Evolutionary conservation across 192 early-diverging fungal species (phyloP).

Genomic region (Haplosporangium gracile): DNA sequence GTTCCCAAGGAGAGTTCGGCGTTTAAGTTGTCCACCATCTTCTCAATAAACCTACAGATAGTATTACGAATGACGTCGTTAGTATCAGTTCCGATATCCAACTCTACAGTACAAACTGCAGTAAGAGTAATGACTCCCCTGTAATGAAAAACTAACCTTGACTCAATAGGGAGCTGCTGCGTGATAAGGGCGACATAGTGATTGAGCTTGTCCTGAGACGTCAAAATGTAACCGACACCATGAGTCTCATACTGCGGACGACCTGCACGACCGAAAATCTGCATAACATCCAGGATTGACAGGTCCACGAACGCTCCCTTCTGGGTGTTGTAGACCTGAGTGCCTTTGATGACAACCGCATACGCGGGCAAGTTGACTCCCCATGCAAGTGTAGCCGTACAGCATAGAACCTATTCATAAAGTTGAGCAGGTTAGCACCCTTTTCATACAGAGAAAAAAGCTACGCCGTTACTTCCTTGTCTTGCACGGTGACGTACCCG

Average conservation of each 20-base stretch:
- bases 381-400: conserved; percentile 99
- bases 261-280: conserved; percentile 99
- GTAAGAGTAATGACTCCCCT: neutral
- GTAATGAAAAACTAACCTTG: conserved; percentile 56
- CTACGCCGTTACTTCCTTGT: neutral
- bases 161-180: conserved; percentile 98
- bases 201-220: conserved; percentile 91
- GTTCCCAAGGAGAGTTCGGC: conserved; percentile 97
- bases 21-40: conserved; percentile 95
- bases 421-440: neutral
- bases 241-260: conserved; percentile 92
- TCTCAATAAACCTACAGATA: conserved; percentile 75
- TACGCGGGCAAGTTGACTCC: conserved; percentile 99
- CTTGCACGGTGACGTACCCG: conserved; percentile 52
- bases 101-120: neutral
- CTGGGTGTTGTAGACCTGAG: conserved; percentile 93
- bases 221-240: conserved; percentile 95
- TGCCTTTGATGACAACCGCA: conserved; percentile 98
- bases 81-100: neutral
- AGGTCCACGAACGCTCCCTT: conserved; percentile 96
- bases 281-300: conserved; percentile 98
- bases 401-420: conserved; percentile 81
- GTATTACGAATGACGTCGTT: neutral
- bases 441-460: neutral
- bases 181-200: conserved; percentile 97